Evolutionary conservation across 176 grass and related monocot genomes (phyloP).

Genomic region (Oryza meridionalis): DNA sequence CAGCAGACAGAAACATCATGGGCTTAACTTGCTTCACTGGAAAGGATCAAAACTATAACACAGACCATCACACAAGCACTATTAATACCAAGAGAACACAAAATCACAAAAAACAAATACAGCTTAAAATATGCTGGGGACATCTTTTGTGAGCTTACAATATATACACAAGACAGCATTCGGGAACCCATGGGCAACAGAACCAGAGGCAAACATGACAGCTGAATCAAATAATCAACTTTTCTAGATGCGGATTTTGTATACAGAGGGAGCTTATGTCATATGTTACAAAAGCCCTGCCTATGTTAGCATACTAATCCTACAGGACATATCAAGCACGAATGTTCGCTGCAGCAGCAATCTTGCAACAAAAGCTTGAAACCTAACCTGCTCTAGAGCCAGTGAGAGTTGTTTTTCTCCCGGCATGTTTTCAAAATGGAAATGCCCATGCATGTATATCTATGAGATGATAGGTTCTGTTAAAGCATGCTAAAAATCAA

Average conservation of each 20-base stretch:
- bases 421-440: conserved; percentile 52
- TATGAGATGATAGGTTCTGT: conserved; percentile 34
- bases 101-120: not conserved
- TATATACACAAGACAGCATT: conserved; percentile 25
- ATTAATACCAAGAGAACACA: not conserved
- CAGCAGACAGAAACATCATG: not conserved
- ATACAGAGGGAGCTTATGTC: conserved; percentile 55
- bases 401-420: conserved; percentile 46
- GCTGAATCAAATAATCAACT: conserved; percentile 64
- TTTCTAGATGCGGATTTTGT: conserved; percentile 59
- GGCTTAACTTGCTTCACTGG: not conserved
- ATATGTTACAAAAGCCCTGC: conserved; percentile 64
- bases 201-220: conserved; percentile 13
- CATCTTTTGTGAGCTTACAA: not conserved
- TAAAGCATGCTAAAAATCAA: conserved; percentile 35
- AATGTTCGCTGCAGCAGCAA: conserved; percentile 45
- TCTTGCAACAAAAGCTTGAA: conserved; percentile 44
- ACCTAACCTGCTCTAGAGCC: conserved; percentile 59
- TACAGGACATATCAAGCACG: conserved; percentile 58
- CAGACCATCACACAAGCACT: conserved; percentile 14
- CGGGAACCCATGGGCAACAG: not conserved
- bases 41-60: not conserved
- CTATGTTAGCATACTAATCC: conserved; percentile 61
- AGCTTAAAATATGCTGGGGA: not conserved
- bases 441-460: conserved; percentile 47